phyloP scores from a whole-genome alignment of 2,329 filamentous ascomycete species.

The Botryosphaeria agaves region DNA sequence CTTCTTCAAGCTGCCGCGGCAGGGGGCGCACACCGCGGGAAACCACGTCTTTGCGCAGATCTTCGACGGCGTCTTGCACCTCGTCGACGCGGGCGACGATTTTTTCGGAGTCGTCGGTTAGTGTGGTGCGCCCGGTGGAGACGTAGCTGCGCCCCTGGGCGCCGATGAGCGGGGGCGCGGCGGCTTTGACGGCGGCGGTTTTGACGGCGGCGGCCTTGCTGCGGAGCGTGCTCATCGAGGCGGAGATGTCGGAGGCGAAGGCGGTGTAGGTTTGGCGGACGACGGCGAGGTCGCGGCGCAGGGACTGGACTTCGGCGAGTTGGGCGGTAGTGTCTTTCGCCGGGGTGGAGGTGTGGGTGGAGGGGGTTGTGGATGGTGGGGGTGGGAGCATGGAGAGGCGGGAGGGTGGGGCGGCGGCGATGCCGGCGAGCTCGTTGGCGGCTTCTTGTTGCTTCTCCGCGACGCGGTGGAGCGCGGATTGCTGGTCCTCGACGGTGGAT shows the following conservation, averaged over 20 bases:
- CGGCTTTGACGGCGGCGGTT: constrained; percentile 50
- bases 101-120: constrained; percentile 74
- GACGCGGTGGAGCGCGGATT: constrained; percentile 64
- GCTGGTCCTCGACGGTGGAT: constrained; percentile 68
- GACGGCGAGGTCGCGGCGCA: constrained; percentile 79
- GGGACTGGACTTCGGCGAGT: constrained; percentile 58
- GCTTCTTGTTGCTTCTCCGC: constrained; percentile 83
- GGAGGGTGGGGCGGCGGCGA: constrained; percentile 32
- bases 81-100: constrained; percentile 89
- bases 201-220: constrained; percentile 72
- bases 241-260: constrained; percentile 75
- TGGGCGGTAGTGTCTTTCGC: constrained; percentile 36
- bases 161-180: constrained; percentile 53
- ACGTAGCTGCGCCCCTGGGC: constrained; percentile 77
- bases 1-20: constrained; percentile 73
- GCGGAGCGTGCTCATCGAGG: constrained; percentile 71
- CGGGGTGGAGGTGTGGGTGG: constrained; percentile 8
- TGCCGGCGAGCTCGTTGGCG: constrained; percentile 65
- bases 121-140: constrained; percentile 66
- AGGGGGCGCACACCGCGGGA: constrained; percentile 78
- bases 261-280: constrained; percentile 84
- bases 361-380: constrained; percentile 12
- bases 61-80: constrained; percentile 91
- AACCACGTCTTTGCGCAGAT: constrained; percentile 93
- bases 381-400: constrained; percentile 17